A percentile compares a stretch with the other conserved stretches of the same genome.
phyloP scores from a whole-genome alignment of 345 rosid species.

The Eucalyptus camaldulensis region DNA sequence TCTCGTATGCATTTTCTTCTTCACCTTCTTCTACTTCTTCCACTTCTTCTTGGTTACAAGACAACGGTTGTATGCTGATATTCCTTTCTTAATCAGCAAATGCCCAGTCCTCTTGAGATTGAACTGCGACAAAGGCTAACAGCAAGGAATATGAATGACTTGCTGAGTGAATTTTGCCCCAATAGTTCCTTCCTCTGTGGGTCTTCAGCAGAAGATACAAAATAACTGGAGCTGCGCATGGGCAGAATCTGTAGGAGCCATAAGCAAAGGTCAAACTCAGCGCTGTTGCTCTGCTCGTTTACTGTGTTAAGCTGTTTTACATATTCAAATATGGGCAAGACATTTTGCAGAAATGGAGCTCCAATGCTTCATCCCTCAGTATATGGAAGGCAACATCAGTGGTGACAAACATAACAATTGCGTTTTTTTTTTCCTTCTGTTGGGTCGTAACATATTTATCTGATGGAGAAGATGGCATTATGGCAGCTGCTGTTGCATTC shows the following conservation, averaged over 20 bases:
- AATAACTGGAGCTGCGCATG: background rate
- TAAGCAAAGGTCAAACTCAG: background rate
- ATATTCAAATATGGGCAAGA: background rate
- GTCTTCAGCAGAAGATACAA: background rate
- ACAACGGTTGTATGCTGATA: background rate
- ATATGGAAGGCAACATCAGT: background rate
- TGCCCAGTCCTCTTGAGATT: background rate
- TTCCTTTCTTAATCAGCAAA: background rate
- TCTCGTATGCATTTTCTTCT: background rate
- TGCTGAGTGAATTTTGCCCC: background rate
- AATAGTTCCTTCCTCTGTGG: background rate
- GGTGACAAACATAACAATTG: background rate
- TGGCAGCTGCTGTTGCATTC: background rate
- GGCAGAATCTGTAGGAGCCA: background rate
- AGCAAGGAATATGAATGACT: background rate
- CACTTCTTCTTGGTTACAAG: background rate
- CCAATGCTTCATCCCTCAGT: background rate
- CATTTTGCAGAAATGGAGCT: background rate
- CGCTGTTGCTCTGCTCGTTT: background rate
- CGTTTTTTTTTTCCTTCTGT: background rate
- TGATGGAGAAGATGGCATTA: background rate
- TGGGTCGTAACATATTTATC: background rate
- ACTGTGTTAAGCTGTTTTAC: background rate
- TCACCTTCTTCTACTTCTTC: background rate
- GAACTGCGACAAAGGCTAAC: background rate